A percentile compares a stretch with the other conserved stretches of the same genome.
Conservation (phyloP, 192 early-diverging fungal genomes). For the Coemansia sp. region DNA sequence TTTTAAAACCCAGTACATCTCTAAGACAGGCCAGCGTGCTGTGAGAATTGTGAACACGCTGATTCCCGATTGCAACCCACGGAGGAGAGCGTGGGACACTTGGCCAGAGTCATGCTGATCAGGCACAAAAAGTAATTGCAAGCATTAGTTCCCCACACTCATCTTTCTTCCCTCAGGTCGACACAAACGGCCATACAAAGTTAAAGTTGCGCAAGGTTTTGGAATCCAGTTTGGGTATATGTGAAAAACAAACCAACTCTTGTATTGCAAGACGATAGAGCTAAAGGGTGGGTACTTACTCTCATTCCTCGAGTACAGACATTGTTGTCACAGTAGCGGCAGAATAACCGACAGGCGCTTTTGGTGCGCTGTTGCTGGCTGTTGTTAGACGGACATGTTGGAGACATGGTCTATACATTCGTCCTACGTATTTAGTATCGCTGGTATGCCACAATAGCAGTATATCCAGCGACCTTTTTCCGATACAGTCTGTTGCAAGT, state of each 20-base stretch:
- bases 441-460: background rate
- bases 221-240: background rate
- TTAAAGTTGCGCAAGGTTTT: background rate
- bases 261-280: background rate
- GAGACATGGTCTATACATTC: conserved; percentile 26
- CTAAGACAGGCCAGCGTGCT: background rate
- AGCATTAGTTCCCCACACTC: background rate
- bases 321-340: conserved; percentile 65
- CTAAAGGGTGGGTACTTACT: conserved; percentile 41
- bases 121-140: background rate
- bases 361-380: conserved; percentile 52
- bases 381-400: conserved; percentile 52
- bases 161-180: background rate
- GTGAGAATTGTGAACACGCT: conserved; percentile 3
- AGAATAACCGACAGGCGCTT: conserved; percentile 66
- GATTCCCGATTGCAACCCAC: background rate
- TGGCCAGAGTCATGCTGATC: conserved; percentile 1
- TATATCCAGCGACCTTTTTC: background rate
- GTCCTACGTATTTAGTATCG: background rate
- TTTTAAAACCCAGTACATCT: background rate
- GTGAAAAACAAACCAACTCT: background rate
- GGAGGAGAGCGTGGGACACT: conserved; percentile 1
- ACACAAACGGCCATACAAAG: background rate
- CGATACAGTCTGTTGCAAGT: background rate
- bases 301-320: conserved; percentile 77